Conservation (phyloP, 2,329 filamentous ascomycete species). For the Colletotrichum sp. region DNA sequence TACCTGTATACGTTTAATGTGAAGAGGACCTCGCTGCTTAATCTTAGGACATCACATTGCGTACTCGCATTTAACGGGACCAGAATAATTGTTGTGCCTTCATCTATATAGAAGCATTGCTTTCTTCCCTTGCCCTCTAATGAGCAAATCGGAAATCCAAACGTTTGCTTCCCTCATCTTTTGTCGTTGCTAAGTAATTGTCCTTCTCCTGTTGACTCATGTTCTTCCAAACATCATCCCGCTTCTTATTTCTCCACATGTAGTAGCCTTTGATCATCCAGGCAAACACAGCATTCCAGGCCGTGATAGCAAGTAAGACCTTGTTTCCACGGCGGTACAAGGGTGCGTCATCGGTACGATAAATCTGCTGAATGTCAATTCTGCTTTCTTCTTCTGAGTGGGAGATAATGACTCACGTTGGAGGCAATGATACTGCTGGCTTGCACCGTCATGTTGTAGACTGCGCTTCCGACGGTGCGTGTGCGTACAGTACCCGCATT, state of each 20-base stretch:
- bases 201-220: conserved; percentile 37
- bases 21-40: too few species aligned
- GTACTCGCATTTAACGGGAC: too few species aligned
- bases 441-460: conserved; percentile 65
- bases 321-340: conserved; percentile 48
- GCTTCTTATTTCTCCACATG: conserved; percentile 30
- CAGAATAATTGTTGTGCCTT: too few species aligned
- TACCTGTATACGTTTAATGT: too few species aligned
- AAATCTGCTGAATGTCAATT: conserved; percentile 25
- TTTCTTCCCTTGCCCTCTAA: background rate
- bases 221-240: conserved; percentile 30
- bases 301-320: conserved; percentile 42
- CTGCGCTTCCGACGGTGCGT: conserved; percentile 62
- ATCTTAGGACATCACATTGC: too few species aligned
- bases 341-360: conserved; percentile 48
- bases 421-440: conserved; percentile 46
- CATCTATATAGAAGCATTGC: too few species aligned
- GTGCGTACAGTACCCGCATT: conserved; percentile 69
- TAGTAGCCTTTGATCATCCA: conserved; percentile 35
- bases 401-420: conserved; percentile 31
- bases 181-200: conserved; percentile 43
- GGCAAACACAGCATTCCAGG: conserved; percentile 37
- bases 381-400: too few species aligned
- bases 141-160: conserved; percentile 34
- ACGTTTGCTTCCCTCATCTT: conserved; percentile 46